Evolutionary conservation across 208 protist species (phyloP), one percentile per base, ranked within the genome.

Genomic region (Crithidia bombi): DNA sequence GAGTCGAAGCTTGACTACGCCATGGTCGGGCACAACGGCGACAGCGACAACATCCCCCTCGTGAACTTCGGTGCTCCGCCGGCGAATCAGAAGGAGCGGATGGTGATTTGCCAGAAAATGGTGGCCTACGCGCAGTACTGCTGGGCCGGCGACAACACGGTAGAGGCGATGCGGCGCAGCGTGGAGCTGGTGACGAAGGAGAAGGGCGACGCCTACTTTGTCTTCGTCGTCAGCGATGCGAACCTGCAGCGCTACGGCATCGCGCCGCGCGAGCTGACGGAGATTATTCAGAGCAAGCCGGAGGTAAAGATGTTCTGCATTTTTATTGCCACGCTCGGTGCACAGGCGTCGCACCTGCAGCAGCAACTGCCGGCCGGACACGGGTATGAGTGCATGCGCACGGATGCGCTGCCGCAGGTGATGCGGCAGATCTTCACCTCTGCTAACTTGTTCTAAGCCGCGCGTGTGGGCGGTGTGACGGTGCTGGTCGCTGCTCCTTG

Each of bases 231-330:
- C 44, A 96, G 87, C 61, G 97, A 98, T 61, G 97, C 97, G 25
- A 98, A 98, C 66, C 77, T 98, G 41, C 78, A 80, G 17, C 87
- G 87, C 21, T 98, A 98, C 78, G 95, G 94, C 63, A 98, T 98
- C 57, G 71, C 66, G 0, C 81, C 88, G 19, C 63, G 78, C n/a
- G 83, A 93, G 69, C 64, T 97, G 65, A 54, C 85, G 26, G 47
- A 59, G 36, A 91, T 96, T 61, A 93, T 97, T 44, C 62, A 65
- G 33, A 88, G 83, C 41, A 69, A 79, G 35, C 83, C 65, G 25
- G 87, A 93, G 65, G 92, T 97, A 56, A 87, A 96, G 65, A 92
- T 94, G 75, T 95, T 89, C 69, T 93, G 87, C 78, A 91, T 98
- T 46, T 97, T 98, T 46, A 96, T 98, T 64, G 94, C 92, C 17